Percentiles rank a stretch among this genome's conserved stretches.
phyloP scores from a whole-genome alignment of 2,329 filamentous ascomycete genomes.

The Cordyceps cateniannulata region DNA sequence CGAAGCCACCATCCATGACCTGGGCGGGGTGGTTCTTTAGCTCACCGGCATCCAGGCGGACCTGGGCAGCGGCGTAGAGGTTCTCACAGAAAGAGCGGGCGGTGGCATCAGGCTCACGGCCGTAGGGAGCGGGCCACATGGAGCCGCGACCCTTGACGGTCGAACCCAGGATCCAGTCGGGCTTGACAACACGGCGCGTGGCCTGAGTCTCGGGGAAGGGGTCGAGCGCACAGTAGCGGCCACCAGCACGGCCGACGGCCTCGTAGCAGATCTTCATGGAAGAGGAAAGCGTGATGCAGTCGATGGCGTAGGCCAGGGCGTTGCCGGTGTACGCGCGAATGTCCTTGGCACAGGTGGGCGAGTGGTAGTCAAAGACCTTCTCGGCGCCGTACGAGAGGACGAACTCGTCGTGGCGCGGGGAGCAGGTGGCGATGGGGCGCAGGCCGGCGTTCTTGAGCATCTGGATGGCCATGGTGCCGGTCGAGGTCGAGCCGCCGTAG shows the following conservation, averaged over 20 bases:
- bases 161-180: conserved; percentile 23
- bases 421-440: conserved; percentile 37
- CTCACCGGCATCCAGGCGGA: conserved; percentile 11
- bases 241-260: conserved; percentile 31
- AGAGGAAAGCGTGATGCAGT: conserved; percentile 32
- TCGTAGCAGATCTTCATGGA: conserved; percentile 32
- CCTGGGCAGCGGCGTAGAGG: conserved; percentile 11
- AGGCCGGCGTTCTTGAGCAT: conserved; percentile 31
- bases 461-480: conserved; percentile 38
- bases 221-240: conserved; percentile 31
- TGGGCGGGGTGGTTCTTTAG: conserved; percentile 15
- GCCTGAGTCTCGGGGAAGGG: conserved; percentile 20
- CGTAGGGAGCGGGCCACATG: conserved; percentile 19
- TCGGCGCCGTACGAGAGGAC: conserved; percentile 37
- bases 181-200: conserved; percentile 15
- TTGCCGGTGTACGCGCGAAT: conserved; percentile 32
- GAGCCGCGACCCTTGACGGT: conserved; percentile 21
- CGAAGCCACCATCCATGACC: conserved; percentile 20
- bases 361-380: conserved; percentile 38
- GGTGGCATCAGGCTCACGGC: conserved; percentile 7
- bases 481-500: conserved; percentile 37
- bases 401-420: conserved; percentile 34
- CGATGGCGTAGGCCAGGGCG: conserved; percentile 32
- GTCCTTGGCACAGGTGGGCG: conserved; percentile 25
- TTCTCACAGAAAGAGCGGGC: conserved; percentile 9